A percentile compares a stretch with the other conserved stretches of the same genome.
These are phyloP conservation scores for Rhinocladiella mackenziei DNA, from an alignment of 2,329 filamentous ascomycete species.

Conservation along the genomic window DNA sequence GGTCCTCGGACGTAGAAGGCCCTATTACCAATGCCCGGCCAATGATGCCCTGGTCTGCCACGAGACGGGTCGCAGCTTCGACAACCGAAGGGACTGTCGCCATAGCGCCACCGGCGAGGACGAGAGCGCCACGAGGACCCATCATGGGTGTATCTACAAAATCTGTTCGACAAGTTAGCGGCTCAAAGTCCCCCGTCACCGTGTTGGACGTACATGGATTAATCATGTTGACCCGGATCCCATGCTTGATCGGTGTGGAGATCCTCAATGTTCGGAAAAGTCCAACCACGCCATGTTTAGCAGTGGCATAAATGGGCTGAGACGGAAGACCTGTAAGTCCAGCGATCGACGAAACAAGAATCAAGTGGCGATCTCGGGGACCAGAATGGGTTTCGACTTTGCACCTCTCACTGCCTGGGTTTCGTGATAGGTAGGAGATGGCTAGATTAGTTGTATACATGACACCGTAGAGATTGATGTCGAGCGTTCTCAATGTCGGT, in stretches of 20 bases:
- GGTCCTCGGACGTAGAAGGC: constrained; percentile 49
- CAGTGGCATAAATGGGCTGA: constrained; percentile 54
- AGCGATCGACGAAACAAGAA: constrained; percentile 62
- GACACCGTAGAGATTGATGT: constrained; percentile 62
- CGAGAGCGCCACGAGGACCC: constrained; percentile 42
- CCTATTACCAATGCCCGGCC: constrained; percentile 58
- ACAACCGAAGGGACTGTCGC: constrained; percentile 58
- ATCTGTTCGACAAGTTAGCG: constrained; percentile 33
- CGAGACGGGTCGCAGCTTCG: constrained; percentile 59
- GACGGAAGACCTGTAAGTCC: constrained; percentile 43
- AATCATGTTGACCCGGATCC: constrained; percentile 62
- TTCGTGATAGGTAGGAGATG: constrained; percentile 44
- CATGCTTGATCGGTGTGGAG: constrained; percentile 45
- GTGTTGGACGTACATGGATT: constrained; percentile 46
- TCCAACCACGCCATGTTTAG: constrained; percentile 65
- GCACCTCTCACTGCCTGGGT: constrained; percentile 46
- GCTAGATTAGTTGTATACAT: constrained; percentile 64
- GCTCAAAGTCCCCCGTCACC: background rate
- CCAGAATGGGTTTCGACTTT: constrained; percentile 29
- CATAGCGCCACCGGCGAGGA: constrained; percentile 56
- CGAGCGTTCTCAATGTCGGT: constrained; percentile 53
- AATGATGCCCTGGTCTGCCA: constrained; percentile 55
- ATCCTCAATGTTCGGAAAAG: constrained; percentile 58
- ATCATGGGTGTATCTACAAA: constrained; percentile 63
- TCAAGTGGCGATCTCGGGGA: constrained; percentile 55